Percentiles rank a stretch among this genome's conserved stretches.
These are phyloP conservation scores for Xenoacremonium recifei DNA, from an alignment of 2,329 filamentous ascomycete species.

Conservation along the genomic window DNA sequence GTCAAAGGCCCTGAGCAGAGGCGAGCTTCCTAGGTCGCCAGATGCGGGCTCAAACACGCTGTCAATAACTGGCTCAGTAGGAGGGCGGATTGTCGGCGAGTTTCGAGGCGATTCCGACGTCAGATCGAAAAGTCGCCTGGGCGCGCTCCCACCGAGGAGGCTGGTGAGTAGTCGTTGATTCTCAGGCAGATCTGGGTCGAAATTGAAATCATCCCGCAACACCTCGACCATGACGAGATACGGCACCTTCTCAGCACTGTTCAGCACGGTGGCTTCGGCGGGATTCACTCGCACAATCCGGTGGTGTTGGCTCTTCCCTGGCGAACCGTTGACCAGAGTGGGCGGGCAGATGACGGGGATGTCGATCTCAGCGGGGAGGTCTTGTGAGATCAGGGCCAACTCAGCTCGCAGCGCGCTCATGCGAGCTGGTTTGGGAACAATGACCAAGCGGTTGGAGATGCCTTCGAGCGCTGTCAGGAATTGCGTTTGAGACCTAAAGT, in stretches of 20 bases:
- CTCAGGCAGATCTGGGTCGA: constrained; percentile 71
- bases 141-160: constrained; percentile 56
- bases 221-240: constrained; percentile 85
- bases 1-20: constrained; percentile 60
- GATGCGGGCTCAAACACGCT: constrained; percentile 83
- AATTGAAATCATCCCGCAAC: constrained; percentile 77
- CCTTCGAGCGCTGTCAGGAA: constrained; percentile 79
- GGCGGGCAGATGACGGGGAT: constrained; percentile 80
- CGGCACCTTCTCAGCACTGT: constrained; percentile 83
- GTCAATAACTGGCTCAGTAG: constrained; percentile 51
- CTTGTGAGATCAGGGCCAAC: constrained; percentile 75
- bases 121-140: constrained; percentile 65
- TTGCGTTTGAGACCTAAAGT: constrained; percentile 78
- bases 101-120: constrained; percentile 59
- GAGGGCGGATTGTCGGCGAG: constrained; percentile 37
- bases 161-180: constrained; percentile 65
- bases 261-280: constrained; percentile 79
- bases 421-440: constrained; percentile 77
- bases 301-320: constrained; percentile 74
- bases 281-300: constrained; percentile 81
- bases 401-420: constrained; percentile 80
- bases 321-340: constrained; percentile 68
- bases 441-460: constrained; percentile 80
- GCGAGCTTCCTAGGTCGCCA: constrained; percentile 74
- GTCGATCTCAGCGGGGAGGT: constrained; percentile 79